Conservation (phyloP, 192 early-diverging fungal species). For the Helicostylum pulchrum region DNA sequence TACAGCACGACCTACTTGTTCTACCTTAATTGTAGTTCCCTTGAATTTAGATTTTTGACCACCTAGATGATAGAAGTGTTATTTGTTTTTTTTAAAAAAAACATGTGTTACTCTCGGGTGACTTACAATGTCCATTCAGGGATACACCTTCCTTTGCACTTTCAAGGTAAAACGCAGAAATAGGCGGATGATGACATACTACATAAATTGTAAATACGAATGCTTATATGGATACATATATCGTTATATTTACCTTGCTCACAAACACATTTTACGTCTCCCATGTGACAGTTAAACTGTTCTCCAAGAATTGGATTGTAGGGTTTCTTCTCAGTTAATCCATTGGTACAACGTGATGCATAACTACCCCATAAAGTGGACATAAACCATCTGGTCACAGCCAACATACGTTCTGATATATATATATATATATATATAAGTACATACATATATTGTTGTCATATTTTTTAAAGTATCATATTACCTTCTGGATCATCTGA, state of each 20-base stretch:
- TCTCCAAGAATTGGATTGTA: constrained; percentile 63
- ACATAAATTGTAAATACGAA: background rate
- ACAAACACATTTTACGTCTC: constrained; percentile 52
- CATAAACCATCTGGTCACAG: constrained; percentile 73
- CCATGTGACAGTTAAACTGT: constrained; percentile 57
- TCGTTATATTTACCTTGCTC: constrained; percentile 44
- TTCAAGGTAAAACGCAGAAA: constrained; percentile 67
- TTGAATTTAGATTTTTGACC: constrained; percentile 63
- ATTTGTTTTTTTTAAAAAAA: background rate
- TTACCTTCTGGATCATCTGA: constrained; percentile 39
- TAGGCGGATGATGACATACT: constrained; percentile 71
- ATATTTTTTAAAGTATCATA: too few relatives aligned
- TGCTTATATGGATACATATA: background rate
- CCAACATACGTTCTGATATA: constrained; percentile 62
- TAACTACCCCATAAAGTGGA: constrained; percentile 81
- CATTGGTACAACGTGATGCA: constrained; percentile 61
- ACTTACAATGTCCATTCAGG: constrained; percentile 53
- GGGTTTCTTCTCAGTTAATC: constrained; percentile 74
- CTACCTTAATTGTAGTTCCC: constrained; percentile 60
- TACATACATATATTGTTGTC: too few relatives aligned
- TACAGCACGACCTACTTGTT: constrained; percentile 60
- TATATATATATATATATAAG: background rate
- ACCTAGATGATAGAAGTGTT: constrained; percentile 11
- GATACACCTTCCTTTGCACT: constrained; percentile 58
- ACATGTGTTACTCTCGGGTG: background rate